A percentile compares a stretch with the other conserved stretches of the same genome.
Evolutionary conservation across 805 yeast species (phyloP).

Genomic region (Metschnikowia koreensis): DNA sequence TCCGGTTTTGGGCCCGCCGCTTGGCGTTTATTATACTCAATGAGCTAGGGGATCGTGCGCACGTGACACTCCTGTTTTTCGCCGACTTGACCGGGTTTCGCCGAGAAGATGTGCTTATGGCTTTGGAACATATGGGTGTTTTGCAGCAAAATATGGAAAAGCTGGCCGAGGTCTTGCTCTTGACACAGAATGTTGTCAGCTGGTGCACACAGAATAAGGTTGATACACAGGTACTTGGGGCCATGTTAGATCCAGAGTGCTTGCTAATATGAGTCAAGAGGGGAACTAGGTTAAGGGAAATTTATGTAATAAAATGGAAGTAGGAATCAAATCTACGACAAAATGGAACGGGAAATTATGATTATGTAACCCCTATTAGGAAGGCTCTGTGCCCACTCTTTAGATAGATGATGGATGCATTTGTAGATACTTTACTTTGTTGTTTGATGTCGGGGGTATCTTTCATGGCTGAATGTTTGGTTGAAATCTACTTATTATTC

Average conservation of each 20-base stretch:
- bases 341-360: not conserved
- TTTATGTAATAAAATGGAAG: not conserved
- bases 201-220: constrained; percentile 32
- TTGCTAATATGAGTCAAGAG: constrained; percentile 22
- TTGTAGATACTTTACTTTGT: no score
- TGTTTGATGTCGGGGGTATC: no score
- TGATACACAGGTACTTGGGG: constrained; percentile 24
- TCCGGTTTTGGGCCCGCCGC: constrained; percentile 68
- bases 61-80: constrained; percentile 48
- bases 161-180: not conserved
- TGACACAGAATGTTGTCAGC: constrained; percentile 12
- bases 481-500: no score
- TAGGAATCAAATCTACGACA: not conserved
- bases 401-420: no score
- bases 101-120: constrained; percentile 55
- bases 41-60: constrained; percentile 3
- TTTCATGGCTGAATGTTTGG: no score
- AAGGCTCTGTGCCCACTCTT: no score
- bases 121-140: constrained; percentile 54
- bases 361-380: no score
- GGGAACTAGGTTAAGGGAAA: not conserved
- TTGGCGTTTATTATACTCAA: constrained; percentile 24
- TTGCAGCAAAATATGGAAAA: constrained; percentile 10
- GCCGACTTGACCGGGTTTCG: constrained; percentile 63
- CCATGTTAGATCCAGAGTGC: constrained; percentile 31